These are phyloP conservation scores for Aspergillus affinis DNA, from an alignment of 495 filamentous ascomycete species.

Conservation along the genomic window DNA sequence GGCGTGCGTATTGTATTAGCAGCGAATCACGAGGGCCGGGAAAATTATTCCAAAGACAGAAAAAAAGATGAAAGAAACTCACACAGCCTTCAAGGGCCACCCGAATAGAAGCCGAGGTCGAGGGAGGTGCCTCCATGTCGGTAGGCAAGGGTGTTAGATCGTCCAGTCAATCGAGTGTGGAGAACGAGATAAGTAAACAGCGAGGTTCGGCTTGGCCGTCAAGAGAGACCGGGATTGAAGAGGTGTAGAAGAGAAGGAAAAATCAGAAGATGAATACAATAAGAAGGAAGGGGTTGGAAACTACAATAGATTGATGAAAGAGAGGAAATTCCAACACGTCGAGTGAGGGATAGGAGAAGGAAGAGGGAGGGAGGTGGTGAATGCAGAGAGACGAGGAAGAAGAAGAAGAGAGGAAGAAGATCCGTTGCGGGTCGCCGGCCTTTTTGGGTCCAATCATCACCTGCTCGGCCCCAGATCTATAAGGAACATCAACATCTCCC, in stretches of 20 bases:
- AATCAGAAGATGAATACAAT: background rate
- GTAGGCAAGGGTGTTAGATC: background rate
- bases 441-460: background rate
- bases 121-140: slow-evolving; percentile 13
- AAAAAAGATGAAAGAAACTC: slow-evolving; percentile 30
- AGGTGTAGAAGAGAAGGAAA: background rate
- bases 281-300: background rate
- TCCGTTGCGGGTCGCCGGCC: background rate
- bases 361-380: slow-evolving; percentile 3
- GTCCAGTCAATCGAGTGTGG: background rate
- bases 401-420: slow-evolving; percentile 1
- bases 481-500: background rate
- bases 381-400: background rate
- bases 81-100: slow-evolving; percentile 81
- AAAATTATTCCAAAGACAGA: background rate
- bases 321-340: background rate
- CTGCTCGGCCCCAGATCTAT: background rate
- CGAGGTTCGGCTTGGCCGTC: background rate
- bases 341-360: background rate
- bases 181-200: background rate
- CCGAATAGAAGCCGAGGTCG: slow-evolving; percentile 33
- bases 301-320: background rate
- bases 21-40: background rate
- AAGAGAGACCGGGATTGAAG: background rate
- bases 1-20: slow-evolving; percentile 17